Evolutionary conservation across 164 flowering plant genomes (phyloP), one percentile per base, ranked within the genome.

Genomic region (Chimonanthus praecox): DNA sequence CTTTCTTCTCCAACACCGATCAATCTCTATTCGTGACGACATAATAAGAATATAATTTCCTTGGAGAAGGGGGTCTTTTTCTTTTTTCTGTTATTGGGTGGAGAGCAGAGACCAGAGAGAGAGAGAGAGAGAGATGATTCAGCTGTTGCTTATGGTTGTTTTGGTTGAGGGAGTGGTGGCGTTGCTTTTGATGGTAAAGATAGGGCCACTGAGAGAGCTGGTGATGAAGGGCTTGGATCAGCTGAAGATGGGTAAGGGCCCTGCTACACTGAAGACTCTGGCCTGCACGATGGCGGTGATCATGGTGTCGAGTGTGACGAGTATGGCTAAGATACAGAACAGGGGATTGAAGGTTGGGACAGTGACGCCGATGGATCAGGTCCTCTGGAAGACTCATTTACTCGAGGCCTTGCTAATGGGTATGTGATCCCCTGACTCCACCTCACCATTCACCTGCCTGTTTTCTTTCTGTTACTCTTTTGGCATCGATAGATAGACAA

Each of bases 291-390:
- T 94, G 86, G 83, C 86, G 65, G 90, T 90, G 77, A 94, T 94
- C 72, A 78, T 91, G 7, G 71, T 85, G 0, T 92, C 95, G 0
- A 87, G 90, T 71, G 72, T 91, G 15, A 80, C 81, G 64, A 92
- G 87, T 86, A 90, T 95, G 78, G 72, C 88, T 49, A 91, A 90
- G 92, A 95, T 95, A 84, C 98, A 92, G 85, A 95, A 89, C 82
- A 88, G 89, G 75, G 94, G 96, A 58, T 86, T 87, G 5, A 95
- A 95, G 85, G 86, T 90, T 69, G 98, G 99, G 49, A 90, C 99
- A 3, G 85, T 92, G 87, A 87, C 99, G 2, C 99, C 99, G 11
- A 95, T 95, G 99, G 97, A 95, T 86, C 98, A 95, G 81, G 99
- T 95, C 66, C 91, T 95, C 0, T 92, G 97, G 97, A 89, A 97